Evolutionary conservation across 208 protist species (phyloP).

Genomic region (Acanthamoeba healyi): DNA sequence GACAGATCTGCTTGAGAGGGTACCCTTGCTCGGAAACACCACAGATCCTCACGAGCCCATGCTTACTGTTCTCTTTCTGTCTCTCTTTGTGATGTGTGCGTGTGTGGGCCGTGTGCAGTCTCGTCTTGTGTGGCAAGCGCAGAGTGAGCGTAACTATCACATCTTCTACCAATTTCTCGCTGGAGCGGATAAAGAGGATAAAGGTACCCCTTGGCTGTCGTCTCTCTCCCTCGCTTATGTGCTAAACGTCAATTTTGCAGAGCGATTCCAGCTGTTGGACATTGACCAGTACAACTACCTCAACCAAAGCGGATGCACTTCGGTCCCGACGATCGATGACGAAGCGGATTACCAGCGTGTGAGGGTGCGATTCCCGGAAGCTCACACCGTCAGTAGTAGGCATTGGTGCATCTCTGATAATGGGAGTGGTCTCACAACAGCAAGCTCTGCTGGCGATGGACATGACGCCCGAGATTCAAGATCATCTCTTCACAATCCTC

Average conservation of each 20-base stretch:
- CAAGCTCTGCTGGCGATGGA: not conserved
- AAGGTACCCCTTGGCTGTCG: not conserved
- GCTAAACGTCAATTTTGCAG: slow-evolving; percentile 21
- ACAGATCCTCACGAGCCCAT: not conserved
- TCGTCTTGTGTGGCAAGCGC: slow-evolving; percentile 89
- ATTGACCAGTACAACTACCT: slow-evolving; percentile 76
- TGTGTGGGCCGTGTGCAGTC: slow-evolving; percentile 84
- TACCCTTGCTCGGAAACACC: not conserved
- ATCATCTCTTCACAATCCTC: slow-evolving; percentile 90
- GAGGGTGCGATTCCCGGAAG: not conserved
- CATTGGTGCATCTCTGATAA: too few species aligned
- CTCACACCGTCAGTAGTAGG: not conserved
- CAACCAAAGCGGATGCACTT: slow-evolving; percentile 79
- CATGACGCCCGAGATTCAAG: not conserved
- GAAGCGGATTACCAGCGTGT: slow-evolving; percentile 78
- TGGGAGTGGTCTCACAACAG: not conserved
- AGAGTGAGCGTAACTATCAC: slow-evolving; percentile 91
- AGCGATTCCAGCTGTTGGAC: not conserved
- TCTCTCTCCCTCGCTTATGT: not conserved
- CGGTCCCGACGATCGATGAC: slow-evolving; percentile 71
- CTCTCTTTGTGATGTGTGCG: slow-evolving; percentile 79
- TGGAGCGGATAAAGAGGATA: slow-evolving; percentile 73
- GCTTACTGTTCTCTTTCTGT: not conserved
- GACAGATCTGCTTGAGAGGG: slow-evolving; percentile 20
- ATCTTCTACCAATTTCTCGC: slow-evolving; percentile 92